These are phyloP conservation scores for Aspergillus carlsbadensis DNA, from an alignment of 495 filamentous ascomycete genomes.

Conservation along the genomic window DNA sequence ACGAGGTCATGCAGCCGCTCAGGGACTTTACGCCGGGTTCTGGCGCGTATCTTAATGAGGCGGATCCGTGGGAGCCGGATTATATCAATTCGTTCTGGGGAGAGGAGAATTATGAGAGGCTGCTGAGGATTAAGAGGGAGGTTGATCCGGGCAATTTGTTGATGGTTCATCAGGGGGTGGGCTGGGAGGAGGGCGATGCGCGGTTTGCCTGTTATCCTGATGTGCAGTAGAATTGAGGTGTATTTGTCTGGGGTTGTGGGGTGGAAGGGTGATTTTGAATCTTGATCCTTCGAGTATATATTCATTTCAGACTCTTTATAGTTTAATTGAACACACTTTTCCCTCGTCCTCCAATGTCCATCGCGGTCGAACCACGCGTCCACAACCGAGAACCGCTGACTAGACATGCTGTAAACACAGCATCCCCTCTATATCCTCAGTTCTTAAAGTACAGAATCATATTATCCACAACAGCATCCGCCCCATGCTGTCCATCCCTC, in stretches of 20 bases:
- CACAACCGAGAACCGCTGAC: too few relatives aligned
- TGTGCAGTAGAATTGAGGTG: background rate
- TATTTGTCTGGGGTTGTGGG: background rate
- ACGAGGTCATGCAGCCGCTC: conserved; percentile 8
- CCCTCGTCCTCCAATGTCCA: too few relatives aligned
- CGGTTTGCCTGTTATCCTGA: conserved; percentile 18
- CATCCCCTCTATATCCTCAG: too few relatives aligned
- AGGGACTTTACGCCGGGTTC: conserved; percentile 32
- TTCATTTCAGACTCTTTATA: background rate
- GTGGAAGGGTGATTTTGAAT: background rate
- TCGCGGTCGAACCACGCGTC: too few relatives aligned
- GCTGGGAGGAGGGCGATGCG: conserved; percentile 15
- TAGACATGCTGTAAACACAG: too few relatives aligned
- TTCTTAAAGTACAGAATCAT: too few relatives aligned
- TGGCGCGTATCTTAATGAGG: conserved; percentile 46
- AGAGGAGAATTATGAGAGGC: conserved; percentile 31
- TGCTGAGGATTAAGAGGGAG: conserved; percentile 40
- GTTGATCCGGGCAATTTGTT: conserved; percentile 34
- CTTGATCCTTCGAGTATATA: background rate
- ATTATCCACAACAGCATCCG: too few relatives aligned
- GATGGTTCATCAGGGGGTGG: conserved; percentile 12
- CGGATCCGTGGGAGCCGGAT: conserved; percentile 33
- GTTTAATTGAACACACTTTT: too few relatives aligned
- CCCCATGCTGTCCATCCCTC: too few relatives aligned
- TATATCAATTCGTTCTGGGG: conserved; percentile 20